Evolutionary conservation across 2,329 filamentous ascomycete species (phyloP), one percentile per base, ranked within the genome.

Genomic region (Graphiopsis chlorocephala): DNA sequence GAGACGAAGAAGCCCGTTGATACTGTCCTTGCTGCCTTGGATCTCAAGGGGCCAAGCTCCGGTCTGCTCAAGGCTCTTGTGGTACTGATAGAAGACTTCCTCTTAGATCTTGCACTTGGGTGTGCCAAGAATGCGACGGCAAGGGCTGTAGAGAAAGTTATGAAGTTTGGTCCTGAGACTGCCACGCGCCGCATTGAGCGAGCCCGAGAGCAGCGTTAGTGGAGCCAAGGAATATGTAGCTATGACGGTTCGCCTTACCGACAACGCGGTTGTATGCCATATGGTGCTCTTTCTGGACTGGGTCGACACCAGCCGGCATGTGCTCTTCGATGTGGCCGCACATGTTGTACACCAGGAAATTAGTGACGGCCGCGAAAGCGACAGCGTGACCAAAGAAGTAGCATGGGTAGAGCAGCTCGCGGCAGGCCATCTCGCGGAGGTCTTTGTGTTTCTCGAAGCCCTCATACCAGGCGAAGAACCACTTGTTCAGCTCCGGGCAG

Each of bases 291-390:
- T 47, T 25, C 55, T 14, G 17, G 5, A 10, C 38, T 64, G 63
- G 23, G 10, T 8, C 11, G 14, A 52, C 48, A 11, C 48, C 48
- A 4, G 28, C 63, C 15, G 72, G 75, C 7, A 62, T 67, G 2
- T 52, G 59, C 55, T 75, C 74, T n/a, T 63, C 68, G 42, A 76
- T 71, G 29, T 71, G 69, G 10, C 72, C 70, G 5, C 48, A 14
- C 11, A 63, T 62, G 47, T 76, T 67, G 69, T 78, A 77, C 1
- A 70, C 75, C 0, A 77, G 67, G 14, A 63, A 71, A 63, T 72
- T 73, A 1, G 74, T 78, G 3, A 70, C 67, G 0, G 52, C 52
- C 0, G 67, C 65, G 38, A 76, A 77, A 2, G 69, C 76, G 2
- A 60, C 17, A 8, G 71, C 70, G 59, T 75, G 67, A 26, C 75